Evolutionary conservation across 1,139 yeast genomes (phyloP).

Genomic region (Pichia norvegensis): DNA sequence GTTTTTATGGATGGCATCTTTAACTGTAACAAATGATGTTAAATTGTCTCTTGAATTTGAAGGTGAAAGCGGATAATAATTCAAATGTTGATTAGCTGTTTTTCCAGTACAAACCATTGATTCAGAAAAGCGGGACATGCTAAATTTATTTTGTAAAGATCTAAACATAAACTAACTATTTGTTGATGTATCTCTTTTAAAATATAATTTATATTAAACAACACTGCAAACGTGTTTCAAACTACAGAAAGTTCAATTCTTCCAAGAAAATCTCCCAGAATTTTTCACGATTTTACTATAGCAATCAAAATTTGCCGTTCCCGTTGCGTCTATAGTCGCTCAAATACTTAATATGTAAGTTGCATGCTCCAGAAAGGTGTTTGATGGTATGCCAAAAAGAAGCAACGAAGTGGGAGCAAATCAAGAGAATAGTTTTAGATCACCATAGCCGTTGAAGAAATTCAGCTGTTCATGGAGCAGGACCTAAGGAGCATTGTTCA

Average conservation of each 20-base stretch:
- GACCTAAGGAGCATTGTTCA: too few species aligned
- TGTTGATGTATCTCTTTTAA: too few species aligned
- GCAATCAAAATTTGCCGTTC: background rate
- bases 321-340: background rate
- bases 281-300: background rate
- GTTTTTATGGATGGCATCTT: slow-evolving; percentile 3
- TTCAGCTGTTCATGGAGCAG: too few species aligned
- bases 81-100: background rate
- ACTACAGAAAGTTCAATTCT: too few species aligned
- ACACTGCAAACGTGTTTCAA: too few species aligned
- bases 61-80: slow-evolving; percentile 11
- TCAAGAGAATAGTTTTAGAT: background rate
- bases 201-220: too few species aligned
- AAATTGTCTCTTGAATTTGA: slow-evolving; percentile 3
- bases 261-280: background rate
- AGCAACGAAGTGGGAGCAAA: background rate
- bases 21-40: background rate
- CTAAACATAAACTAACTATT: slow-evolving; percentile 5
- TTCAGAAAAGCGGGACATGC: slow-evolving; percentile 6
- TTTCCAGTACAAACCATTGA: background rate
- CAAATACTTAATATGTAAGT: too few species aligned
- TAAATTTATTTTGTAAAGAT: slow-evolving; percentile 6
- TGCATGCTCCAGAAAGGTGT: too few species aligned
- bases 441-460: background rate
- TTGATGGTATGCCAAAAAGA: too few species aligned